Conservation (phyloP, 2,329 filamentous ascomycete species). For the Verticillium dahliae region DNA sequence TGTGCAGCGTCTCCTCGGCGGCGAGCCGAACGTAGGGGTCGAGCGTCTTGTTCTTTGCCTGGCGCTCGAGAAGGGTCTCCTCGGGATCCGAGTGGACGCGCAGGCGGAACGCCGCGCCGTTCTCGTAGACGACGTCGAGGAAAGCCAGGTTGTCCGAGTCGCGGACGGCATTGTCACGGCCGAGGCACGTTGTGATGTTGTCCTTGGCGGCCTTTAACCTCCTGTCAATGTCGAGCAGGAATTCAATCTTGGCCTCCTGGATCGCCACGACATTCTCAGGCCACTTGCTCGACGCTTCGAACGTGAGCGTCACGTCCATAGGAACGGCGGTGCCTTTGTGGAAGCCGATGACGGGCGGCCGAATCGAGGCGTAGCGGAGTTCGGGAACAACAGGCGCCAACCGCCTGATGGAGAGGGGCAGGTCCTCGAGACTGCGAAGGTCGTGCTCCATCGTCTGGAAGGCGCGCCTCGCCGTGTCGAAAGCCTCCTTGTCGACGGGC, state of each 20-base stretch:
- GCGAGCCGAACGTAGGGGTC: constrained; percentile 62
- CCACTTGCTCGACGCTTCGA: constrained; percentile 90
- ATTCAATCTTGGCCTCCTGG: constrained; percentile 88
- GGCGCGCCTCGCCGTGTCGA: constrained; percentile 61
- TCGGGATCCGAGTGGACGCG: constrained; percentile 88
- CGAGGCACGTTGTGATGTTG: constrained; percentile 61
- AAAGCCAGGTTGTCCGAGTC: constrained; percentile 72
- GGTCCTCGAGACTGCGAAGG: constrained; percentile 68
- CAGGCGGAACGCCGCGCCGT: constrained; percentile 70
- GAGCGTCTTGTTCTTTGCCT: constrained; percentile 65
- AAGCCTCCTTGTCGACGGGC: constrained; percentile 47
- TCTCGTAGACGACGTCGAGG: constrained; percentile 71
- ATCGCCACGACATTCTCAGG: constrained; percentile 87
- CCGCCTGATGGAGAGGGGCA: constrained; percentile 82
- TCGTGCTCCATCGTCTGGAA: constrained; percentile 71
- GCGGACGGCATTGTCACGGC: constrained; percentile 68
- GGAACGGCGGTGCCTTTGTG: constrained; percentile 41
- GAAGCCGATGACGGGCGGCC: constrained; percentile 39
- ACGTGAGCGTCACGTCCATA: constrained; percentile 78
- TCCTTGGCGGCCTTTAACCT: constrained; percentile 58
- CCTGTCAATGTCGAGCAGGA: constrained; percentile 70
- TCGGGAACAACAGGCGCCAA: constrained; percentile 66
- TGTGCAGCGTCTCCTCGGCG: constrained; percentile 60
- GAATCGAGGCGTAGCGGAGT: constrained; percentile 66
- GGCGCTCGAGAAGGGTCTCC: constrained; percentile 70